These are phyloP conservation scores for Zea luxurians DNA, from an alignment of 176 grass and related monocot genomes.

Conservation along the genomic window DNA sequence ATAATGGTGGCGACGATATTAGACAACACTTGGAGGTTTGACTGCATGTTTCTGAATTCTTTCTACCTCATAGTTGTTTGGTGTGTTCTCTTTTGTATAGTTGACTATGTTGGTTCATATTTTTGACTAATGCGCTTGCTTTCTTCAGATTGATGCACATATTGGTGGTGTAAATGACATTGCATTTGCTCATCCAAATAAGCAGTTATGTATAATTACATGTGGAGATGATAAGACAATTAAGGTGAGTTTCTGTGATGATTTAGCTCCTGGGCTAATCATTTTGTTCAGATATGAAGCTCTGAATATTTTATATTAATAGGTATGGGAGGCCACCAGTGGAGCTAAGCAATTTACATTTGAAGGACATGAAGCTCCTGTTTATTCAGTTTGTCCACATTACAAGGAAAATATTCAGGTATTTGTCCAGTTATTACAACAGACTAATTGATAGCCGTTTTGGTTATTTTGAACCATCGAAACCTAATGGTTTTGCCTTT, in stretches of 20 bases:
- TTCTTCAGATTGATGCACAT: no score
- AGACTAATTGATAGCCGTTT: neutral
- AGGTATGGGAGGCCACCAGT: conserved; percentile 95
- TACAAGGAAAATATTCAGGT: conserved; percentile 97
- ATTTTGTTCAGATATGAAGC: conserved; percentile 34
- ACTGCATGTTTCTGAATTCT: conserved; percentile 11
- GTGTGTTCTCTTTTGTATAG: conserved; percentile 32
- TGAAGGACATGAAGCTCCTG: conserved; percentile 97
- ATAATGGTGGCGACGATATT: conserved; percentile 78
- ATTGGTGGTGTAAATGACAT: conserved; percentile 27
- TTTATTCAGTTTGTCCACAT: conserved; percentile 98
- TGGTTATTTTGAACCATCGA: neutral
- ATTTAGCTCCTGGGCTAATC: neutral
- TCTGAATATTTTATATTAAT: conserved; percentile 34
- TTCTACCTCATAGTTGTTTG: conserved; percentile 25
- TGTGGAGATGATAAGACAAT: conserved; percentile 99
- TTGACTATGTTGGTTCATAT: conserved; percentile 15
- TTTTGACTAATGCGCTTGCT: conserved; percentile 17
- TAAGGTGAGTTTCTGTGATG: conserved; percentile 52
- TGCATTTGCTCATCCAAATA: conserved; percentile 96
- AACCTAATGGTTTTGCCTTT: conserved; percentile 21
- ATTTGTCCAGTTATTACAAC: conserved; percentile 19
- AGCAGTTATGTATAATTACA: conserved; percentile 93
- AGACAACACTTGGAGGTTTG: conserved; percentile 95
- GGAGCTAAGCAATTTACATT: conserved; percentile 79